Conservation (phyloP, 2,329 filamentous ascomycete species). For the Beauveria medogensis region DNA sequence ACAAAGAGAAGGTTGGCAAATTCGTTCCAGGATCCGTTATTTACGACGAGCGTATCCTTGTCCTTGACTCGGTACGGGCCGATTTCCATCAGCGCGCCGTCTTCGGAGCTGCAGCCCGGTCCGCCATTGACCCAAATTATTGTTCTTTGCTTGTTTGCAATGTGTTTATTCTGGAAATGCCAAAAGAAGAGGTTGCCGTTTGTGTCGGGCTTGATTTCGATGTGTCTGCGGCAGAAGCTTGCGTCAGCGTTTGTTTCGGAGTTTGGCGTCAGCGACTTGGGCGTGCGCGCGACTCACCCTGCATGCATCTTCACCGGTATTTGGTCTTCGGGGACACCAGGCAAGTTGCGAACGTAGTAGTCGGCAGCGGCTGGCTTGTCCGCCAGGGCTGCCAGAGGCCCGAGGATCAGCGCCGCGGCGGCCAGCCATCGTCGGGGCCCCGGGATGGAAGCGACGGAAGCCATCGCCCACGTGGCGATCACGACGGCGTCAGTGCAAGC, state of each 20-base stretch:
- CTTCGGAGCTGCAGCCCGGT: constrained; percentile 94
- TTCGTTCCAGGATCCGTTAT: constrained; percentile 97
- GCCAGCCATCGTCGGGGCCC: constrained; percentile 23
- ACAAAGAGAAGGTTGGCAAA: constrained; percentile 96
- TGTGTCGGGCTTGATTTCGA: constrained; percentile 76
- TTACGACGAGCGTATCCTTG: constrained; percentile 62
- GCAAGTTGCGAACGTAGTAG: constrained; percentile 81
- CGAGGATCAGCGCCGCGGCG: constrained; percentile 32
- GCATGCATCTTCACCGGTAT: constrained; percentile 94
- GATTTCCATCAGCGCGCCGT: constrained; percentile 92
- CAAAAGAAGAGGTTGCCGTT: constrained; percentile 98
- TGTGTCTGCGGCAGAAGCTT: constrained; percentile 53
- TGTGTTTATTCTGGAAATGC: constrained; percentile 94
- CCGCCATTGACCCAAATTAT: constrained; percentile 97
- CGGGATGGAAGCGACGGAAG: constrained; percentile 9
- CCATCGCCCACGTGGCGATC: constrained; percentile 8
- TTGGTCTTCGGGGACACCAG: constrained; percentile 65
- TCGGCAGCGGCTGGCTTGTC: constrained; percentile 49
- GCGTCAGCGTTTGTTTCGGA: constrained; percentile 17
- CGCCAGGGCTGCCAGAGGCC: constrained; percentile 27
- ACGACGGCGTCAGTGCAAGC: not conserved
- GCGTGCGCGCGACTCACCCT: constrained; percentile 54
- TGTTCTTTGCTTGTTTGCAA: constrained; percentile 81
- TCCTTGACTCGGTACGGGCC: constrained; percentile 84
- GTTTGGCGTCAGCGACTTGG: not conserved